phyloP scores from a whole-genome alignment of 2,329 filamentous ascomycete genomes.

The Hypoxylon sp. region DNA sequence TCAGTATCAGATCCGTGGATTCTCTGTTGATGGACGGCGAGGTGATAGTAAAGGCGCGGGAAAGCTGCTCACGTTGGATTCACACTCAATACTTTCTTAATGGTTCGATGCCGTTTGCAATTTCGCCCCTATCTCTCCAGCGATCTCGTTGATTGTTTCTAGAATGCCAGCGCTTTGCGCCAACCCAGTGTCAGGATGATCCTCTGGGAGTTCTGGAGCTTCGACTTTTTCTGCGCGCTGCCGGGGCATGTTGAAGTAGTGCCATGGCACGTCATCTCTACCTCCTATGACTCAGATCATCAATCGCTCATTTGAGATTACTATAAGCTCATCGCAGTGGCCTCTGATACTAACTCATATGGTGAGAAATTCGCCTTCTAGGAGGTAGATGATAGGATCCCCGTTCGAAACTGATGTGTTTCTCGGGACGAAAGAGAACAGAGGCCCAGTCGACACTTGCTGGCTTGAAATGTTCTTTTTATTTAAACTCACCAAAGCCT shows the following conservation, averaged over 20 bases:
- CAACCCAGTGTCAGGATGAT: no score
- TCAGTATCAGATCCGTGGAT: not conserved
- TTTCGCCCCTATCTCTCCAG: conserved; percentile 10
- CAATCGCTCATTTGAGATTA: conserved; percentile 13
- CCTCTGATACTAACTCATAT: conserved; percentile 9
- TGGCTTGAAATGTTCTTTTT: no score
- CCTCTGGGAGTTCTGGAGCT: not conserved
- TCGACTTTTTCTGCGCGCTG: conserved; percentile 5
- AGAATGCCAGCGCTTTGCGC: not conserved
- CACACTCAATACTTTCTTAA: not conserved
- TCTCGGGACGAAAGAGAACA: conserved; percentile 16
- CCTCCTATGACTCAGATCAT: conserved; percentile 13
- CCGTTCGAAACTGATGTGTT: not conserved
- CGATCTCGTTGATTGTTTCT: not conserved
- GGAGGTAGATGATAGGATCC: not conserved
- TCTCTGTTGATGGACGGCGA: not conserved
- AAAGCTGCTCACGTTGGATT: not conserved
- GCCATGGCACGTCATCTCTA: not conserved
- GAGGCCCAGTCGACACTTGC: not conserved
- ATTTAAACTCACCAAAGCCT: no score
- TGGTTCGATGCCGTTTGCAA: not conserved
- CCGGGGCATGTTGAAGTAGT: conserved; percentile 10
- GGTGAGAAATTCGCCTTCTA: not conserved
- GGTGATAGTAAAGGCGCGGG: not conserved
- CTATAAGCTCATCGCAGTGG: not conserved